A percentile compares a stretch with the other conserved stretches of the same genome.
phyloP scores from a whole-genome alignment of 2,329 filamentous ascomycete genomes.

The Phyllosticta capitalensis region DNA sequence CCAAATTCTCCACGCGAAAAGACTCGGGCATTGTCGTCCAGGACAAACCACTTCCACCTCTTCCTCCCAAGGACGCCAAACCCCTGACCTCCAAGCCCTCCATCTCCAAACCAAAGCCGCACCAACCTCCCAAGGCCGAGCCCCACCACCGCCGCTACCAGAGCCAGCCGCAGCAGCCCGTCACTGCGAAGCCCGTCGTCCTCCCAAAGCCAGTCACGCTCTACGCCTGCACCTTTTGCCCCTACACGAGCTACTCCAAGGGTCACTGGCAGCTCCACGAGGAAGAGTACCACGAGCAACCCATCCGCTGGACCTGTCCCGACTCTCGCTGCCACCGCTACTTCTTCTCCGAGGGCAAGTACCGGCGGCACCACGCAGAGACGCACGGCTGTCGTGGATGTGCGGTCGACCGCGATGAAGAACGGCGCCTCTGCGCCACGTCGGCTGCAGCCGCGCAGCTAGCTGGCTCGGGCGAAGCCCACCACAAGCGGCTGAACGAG shows the following conservation, averaged over 20 bases:
- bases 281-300: constrained; percentile 60
- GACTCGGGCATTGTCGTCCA: background rate
- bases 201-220: constrained; percentile 20
- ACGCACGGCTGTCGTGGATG: constrained; percentile 52
- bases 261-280: constrained; percentile 64
- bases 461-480: constrained; percentile 4
- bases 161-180: background rate
- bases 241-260: constrained; percentile 58
- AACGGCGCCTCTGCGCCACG: background rate
- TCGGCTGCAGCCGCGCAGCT: background rate
- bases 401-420: constrained; percentile 41
- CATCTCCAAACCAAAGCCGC: background rate
- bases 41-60: constrained; percentile 5
- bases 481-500: background rate
- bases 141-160: background rate
- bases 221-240: constrained; percentile 40
- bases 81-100: background rate
- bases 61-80: constrained; percentile 1
- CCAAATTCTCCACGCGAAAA: background rate
- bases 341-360: constrained; percentile 59
- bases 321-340: constrained; percentile 52
- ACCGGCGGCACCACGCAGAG: constrained; percentile 59
- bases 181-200: background rate
- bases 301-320: constrained; percentile 58
- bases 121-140: background rate